Percentiles rank a stretch among this genome's conserved stretches.
Conservation (phyloP, 2,329 filamentous ascomycete species). For the Exutisphaerella laricina region DNA sequence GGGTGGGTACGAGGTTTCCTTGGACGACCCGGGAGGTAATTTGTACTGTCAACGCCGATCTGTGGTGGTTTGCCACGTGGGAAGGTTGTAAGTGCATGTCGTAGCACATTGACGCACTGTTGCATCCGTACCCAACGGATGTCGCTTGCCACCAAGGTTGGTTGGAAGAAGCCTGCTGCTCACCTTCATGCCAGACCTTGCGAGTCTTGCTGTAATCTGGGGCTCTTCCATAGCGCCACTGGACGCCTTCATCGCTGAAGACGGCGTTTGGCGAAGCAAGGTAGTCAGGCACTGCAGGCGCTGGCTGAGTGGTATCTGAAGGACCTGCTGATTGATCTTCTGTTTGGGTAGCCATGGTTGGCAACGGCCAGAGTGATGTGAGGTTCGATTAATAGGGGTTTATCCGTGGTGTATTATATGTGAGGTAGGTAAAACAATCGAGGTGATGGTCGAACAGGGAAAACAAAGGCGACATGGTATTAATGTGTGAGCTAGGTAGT, state of each 20-base stretch:
- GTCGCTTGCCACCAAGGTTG: too few species aligned
- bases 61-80: slow-evolving; percentile 5
- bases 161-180: too few species aligned
- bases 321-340: too few species aligned
- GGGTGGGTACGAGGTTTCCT: slow-evolving; percentile 8
- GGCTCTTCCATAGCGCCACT: slow-evolving; percentile 56
- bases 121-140: not conserved
- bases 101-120: slow-evolving; percentile 5
- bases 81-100: slow-evolving; percentile 7
- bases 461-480: slow-evolving; percentile 54
- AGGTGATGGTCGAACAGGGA: too few species aligned
- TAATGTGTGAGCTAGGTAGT: slow-evolving; percentile 32
- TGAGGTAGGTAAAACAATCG: slow-evolving; percentile 12
- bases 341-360: slow-evolving; percentile 27
- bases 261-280: slow-evolving; percentile 55
- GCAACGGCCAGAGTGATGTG: too few species aligned
- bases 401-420: too few species aligned
- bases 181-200: slow-evolving; percentile 54
- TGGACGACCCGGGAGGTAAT: too few species aligned
- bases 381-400: too few species aligned
- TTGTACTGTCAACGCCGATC: slow-evolving; percentile 1
- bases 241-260: slow-evolving; percentile 48
- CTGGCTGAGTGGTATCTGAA: slow-evolving; percentile 28
- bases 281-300: slow-evolving; percentile 50
- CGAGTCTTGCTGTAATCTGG: slow-evolving; percentile 63